These are phyloP conservation scores for Blumeriella jaapii DNA, from an alignment of 2,329 filamentous ascomycete species.

Conservation along the genomic window DNA sequence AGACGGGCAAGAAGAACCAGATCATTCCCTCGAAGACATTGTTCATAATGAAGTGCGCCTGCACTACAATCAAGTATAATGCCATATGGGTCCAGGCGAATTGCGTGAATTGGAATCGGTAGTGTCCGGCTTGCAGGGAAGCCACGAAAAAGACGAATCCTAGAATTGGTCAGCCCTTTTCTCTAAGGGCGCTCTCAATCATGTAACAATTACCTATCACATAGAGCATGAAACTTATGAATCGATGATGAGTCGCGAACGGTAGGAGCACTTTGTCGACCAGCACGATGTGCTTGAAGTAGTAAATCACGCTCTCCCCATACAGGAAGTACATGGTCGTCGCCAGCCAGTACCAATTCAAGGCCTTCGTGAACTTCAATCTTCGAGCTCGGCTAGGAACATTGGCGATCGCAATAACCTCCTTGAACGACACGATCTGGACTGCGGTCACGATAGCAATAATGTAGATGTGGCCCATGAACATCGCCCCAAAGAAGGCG, in stretches of 20 bases:
- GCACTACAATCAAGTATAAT: conserved; percentile 91
- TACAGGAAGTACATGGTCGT: conserved; percentile 99
- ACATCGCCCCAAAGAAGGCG: conserved; percentile 82
- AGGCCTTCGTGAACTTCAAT: conserved; percentile 83
- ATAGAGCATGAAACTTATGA: conserved; percentile 98
- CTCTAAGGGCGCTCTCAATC: not conserved
- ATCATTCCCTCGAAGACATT: conserved; percentile 99
- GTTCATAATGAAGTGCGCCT: conserved; percentile 99
- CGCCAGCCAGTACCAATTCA: conserved; percentile 99
- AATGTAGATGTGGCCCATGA: conserved; percentile 96
- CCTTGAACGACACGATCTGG: conserved; percentile 97
- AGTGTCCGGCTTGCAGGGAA: conserved; percentile 88
- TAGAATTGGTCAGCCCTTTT: conserved; percentile 31
- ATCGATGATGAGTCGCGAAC: conserved; percentile 91
- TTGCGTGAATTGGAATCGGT: conserved; percentile 97
- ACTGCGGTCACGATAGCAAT: conserved; percentile 85
- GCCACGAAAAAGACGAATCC: conserved; percentile 97
- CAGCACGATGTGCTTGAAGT: conserved; percentile 97
- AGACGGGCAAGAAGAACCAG: conserved; percentile 95
- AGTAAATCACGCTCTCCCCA: conserved; percentile 98
- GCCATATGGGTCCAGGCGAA: conserved; percentile 99
- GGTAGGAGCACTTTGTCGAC: conserved; percentile 89
- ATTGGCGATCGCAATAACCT: conserved; percentile 95
- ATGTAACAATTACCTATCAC: conserved; percentile 57
- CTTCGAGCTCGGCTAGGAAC: conserved; percentile 86